phyloP scores from a whole-genome alignment of 257 asterid genomes.

The Solanum piurae region DNA sequence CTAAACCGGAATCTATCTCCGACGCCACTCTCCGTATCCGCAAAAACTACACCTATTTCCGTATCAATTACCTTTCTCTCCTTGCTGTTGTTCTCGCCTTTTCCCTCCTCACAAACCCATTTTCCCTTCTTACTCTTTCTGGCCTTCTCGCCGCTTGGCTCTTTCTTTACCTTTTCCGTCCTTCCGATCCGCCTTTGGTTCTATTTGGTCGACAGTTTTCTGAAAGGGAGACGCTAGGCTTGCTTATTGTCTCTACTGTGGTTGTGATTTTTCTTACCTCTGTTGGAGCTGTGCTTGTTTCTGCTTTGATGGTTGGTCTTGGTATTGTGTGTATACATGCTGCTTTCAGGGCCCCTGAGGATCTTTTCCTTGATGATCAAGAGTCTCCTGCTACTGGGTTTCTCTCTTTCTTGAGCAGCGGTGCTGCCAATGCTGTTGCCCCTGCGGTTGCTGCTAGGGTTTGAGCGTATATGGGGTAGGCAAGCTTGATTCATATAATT shows the following conservation, averaged over 20 bases:
- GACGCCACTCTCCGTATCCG: slow-evolving; percentile 71
- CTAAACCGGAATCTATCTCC: slow-evolving; percentile 70
- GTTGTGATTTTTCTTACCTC: slow-evolving; percentile 72
- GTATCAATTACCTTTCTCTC: slow-evolving; percentile 51
- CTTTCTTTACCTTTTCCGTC: slow-evolving; percentile 79
- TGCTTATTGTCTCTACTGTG: slow-evolving; percentile 31
- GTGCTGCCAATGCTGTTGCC: slow-evolving; percentile 12
- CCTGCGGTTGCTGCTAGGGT: slow-evolving; percentile 37
- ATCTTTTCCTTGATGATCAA: slow-evolving; percentile 80
- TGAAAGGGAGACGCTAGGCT: slow-evolving; percentile 58
- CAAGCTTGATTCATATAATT: background rate
- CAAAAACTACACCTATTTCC: slow-evolving; percentile 55
- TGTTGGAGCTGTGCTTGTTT: slow-evolving; percentile 79
- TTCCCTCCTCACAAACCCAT: slow-evolving; percentile 59
- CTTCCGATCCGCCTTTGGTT: slow-evolving; percentile 64
- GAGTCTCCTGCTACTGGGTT: slow-evolving; percentile 64
- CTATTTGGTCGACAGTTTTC: slow-evolving; percentile 72
- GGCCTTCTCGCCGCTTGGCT: slow-evolving; percentile 77
- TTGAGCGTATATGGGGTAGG: slow-evolving; percentile 17
- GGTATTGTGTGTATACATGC: slow-evolving; percentile 62
- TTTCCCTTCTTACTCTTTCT: slow-evolving; percentile 60
- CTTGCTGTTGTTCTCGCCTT: slow-evolving; percentile 47
- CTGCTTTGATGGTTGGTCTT: slow-evolving; percentile 68
- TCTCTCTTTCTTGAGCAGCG: slow-evolving; percentile 54
- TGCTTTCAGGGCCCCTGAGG: slow-evolving; percentile 79